Percentiles rank a stretch among this genome's conserved stretches.
Conservation (phyloP, 2,329 filamentous ascomycete genomes). For the Byssochlamys sp. region DNA sequence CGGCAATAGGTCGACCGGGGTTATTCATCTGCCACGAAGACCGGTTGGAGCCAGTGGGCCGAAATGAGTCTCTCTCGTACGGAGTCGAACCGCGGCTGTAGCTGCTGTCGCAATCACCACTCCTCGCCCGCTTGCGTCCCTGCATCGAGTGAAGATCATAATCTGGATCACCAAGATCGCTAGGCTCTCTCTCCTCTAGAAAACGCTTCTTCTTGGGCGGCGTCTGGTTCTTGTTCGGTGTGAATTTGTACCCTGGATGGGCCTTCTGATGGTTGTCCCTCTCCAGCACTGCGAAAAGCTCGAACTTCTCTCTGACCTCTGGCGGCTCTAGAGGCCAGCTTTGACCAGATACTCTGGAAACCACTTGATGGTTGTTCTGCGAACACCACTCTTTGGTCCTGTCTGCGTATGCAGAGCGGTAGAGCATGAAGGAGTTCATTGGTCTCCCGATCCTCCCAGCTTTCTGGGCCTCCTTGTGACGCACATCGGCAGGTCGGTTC, state of each 20-base stretch:
- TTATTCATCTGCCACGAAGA: slow-evolving; percentile 46
- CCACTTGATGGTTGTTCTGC: slow-evolving; percentile 86
- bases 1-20: slow-evolving; percentile 40
- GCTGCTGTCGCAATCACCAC: slow-evolving; percentile 18
- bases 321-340: slow-evolving; percentile 76
- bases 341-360: slow-evolving; percentile 75
- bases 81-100: slow-evolving; percentile 29
- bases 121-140: slow-evolving; percentile 14
- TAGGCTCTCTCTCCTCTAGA: slow-evolving; percentile 28
- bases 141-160: slow-evolving; percentile 12
- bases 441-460: slow-evolving; percentile 75
- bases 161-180: slow-evolving; percentile 29
- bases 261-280: slow-evolving; percentile 74
- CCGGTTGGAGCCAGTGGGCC: slow-evolving; percentile 26
- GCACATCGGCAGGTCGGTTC: slow-evolving; percentile 56
- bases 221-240: slow-evolving; percentile 59
- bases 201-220: slow-evolving; percentile 41
- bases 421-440: slow-evolving; percentile 98
- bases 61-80: slow-evolving; percentile 18
- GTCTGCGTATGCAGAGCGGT: slow-evolving; percentile 84
- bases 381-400: slow-evolving; percentile 70
- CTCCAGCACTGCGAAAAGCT: slow-evolving; percentile 68
- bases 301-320: slow-evolving; percentile 65
- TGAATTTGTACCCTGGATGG: slow-evolving; percentile 89
- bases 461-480: slow-evolving; percentile 60